These are phyloP conservation scores for Malassezia brasiliensis DNA, from an alignment of 1,284 basidiomycete species.

Conservation along the genomic window DNA sequence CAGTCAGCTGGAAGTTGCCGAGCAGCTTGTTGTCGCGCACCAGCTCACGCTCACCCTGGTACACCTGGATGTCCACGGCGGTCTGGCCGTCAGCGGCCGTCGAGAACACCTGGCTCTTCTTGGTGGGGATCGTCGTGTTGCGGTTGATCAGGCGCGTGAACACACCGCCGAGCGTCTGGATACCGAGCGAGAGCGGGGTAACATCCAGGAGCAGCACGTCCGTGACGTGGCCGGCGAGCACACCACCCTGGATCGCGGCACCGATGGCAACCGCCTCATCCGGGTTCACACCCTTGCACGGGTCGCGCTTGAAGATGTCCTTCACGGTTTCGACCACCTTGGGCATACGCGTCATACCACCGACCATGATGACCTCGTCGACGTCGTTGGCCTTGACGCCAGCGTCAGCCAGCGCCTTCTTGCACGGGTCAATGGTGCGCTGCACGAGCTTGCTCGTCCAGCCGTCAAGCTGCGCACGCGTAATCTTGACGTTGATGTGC, in stretches of 20 bases:
- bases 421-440: constrained; percentile 90
- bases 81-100: constrained; percentile 71
- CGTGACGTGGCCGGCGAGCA: constrained; percentile 87
- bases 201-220: constrained; percentile 94
- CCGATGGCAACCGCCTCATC: constrained; percentile 90
- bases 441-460: constrained; percentile 74
- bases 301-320: constrained; percentile 82
- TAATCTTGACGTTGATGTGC: constrained; percentile 86
- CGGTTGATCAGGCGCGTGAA: constrained; percentile 73
- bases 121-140: constrained; percentile 98
- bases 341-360: constrained; percentile 97
- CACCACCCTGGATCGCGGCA: constrained; percentile 87
- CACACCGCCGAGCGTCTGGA: constrained; percentile 95
- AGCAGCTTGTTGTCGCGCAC: constrained; percentile 97
- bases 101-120: constrained; percentile 97
- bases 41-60: constrained; percentile 95
- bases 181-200: constrained; percentile 86
- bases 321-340: constrained; percentile 87
- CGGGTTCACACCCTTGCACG: constrained; percentile 94
- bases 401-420: constrained; percentile 85
- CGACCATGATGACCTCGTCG: constrained; percentile 92
- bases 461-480: constrained; percentile 78
- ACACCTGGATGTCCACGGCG: constrained; percentile 79
- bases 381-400: constrained; percentile 84
- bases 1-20: constrained; percentile 97